phyloP scores from a whole-genome alignment of 1,284 basidiomycete genomes.

The Cutaneotrichosporon daszewskae region DNA sequence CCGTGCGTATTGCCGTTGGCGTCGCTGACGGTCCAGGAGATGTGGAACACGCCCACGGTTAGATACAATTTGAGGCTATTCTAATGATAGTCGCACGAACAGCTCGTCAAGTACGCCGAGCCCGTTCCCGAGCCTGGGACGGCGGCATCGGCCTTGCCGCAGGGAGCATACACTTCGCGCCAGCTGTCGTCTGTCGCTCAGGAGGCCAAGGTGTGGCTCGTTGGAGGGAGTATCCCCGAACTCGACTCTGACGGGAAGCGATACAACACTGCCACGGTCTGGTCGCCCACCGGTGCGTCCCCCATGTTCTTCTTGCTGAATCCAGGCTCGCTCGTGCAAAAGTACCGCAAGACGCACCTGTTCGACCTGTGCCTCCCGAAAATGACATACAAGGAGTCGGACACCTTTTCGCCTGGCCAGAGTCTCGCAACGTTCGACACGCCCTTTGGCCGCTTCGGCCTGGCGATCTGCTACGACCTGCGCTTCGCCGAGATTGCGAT shows the following conservation, averaged over 20 bases:
- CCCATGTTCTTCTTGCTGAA: neutral
- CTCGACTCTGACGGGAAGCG: conserved; percentile 58
- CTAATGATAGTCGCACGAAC: conserved; percentile 1
- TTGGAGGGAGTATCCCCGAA: conserved; percentile 84
- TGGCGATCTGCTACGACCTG: conserved; percentile 18
- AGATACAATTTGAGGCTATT: too few species aligned
- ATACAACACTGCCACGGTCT: conserved; percentile 81
- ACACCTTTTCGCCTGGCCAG: conserved; percentile 60
- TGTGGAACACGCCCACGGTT: too few species aligned
- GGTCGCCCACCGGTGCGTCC: conserved; percentile 63
- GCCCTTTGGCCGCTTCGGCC: conserved; percentile 32
- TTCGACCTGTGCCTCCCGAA: conserved; percentile 93
- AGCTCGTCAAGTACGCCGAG: conserved; percentile 6
- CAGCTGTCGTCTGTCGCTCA: conserved; percentile 71
- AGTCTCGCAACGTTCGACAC: conserved; percentile 76
- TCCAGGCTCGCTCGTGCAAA: conserved; percentile 55
- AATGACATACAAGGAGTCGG: conserved; percentile 77
- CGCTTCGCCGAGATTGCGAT: conserved; percentile 86
- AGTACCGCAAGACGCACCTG: conserved; percentile 81
- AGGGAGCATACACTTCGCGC: conserved; percentile 55
- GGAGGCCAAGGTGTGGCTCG: conserved; percentile 67
- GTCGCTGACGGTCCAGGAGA: conserved; percentile 9
- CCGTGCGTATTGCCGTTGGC: conserved; percentile 1
- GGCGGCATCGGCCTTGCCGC: neutral
- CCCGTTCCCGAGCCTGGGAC: conserved; percentile 7